Conservation (phyloP, 768 basidiomycete genomes). For the Psilocybe subaeruginosa region DNA sequence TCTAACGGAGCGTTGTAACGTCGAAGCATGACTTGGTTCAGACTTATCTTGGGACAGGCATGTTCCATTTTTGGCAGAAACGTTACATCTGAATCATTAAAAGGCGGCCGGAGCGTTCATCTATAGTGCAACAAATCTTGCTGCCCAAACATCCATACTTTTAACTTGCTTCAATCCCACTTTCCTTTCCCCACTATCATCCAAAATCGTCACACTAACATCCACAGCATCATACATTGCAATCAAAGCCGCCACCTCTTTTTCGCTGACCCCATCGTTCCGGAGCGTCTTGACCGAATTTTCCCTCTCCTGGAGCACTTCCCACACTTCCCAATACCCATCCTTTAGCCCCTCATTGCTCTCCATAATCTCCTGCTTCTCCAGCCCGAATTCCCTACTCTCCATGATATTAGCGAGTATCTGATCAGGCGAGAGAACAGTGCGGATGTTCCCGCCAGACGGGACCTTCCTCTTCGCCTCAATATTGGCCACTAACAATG, state of each 20-base stretch:
- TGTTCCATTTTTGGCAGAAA: too few relatives aligned
- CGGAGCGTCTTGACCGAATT: background rate
- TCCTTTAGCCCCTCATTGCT: constrained; percentile 9
- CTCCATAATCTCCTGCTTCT: constrained; percentile 3
- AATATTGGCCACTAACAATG: constrained; percentile 10
- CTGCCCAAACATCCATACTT: constrained; percentile 3
- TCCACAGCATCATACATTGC: background rate
- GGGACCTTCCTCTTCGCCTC: constrained; percentile 10
- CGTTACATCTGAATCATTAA: too few relatives aligned
- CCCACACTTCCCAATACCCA: constrained; percentile 14
- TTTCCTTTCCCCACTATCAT: background rate
- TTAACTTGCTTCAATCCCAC: background rate
- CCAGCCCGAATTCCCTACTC: constrained; percentile 3
- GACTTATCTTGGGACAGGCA: too few relatives aligned
- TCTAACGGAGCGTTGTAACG: too few relatives aligned
- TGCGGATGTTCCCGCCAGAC: constrained; percentile 13
- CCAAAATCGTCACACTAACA: background rate
- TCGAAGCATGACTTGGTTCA: too few relatives aligned
- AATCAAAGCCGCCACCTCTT: background rate
- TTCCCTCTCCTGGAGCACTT: background rate
- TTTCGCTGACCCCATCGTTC: background rate
- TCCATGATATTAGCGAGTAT: constrained; percentile 6
- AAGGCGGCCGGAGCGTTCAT: background rate
- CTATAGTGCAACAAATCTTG: background rate
- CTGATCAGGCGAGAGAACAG: constrained; percentile 11